Conservation (phyloP, 805 yeast species). For the Wickerhamomyces rabaulensis region DNA sequence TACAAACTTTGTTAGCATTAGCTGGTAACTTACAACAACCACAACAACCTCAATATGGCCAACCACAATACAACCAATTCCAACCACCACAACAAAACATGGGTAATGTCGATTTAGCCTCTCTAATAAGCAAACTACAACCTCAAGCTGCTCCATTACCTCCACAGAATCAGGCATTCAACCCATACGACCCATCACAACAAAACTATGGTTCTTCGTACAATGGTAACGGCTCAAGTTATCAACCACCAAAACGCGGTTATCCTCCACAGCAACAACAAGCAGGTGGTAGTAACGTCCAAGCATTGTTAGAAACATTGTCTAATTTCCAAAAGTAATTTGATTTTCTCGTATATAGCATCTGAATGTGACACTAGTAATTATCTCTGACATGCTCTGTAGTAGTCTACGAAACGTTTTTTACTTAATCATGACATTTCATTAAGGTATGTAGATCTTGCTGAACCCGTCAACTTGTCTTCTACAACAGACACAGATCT, state of each 20-base stretch:
- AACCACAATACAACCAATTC: slow-evolving; percentile 4
- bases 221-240: slow-evolving; percentile 6
- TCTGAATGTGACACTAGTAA: neutral
- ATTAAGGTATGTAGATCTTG: slow-evolving; percentile 28
- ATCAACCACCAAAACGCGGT: too few relatives aligned
- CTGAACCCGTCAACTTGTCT: slow-evolving; percentile 57
- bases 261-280: slow-evolving; percentile 12
- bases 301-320: slow-evolving; percentile 32
- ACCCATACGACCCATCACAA: slow-evolving; percentile 4
- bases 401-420: too few relatives aligned
- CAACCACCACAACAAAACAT: slow-evolving; percentile 9
- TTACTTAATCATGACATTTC: neutral
- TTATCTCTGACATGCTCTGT: too few relatives aligned
- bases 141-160: neutral
- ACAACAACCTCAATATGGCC: slow-evolving; percentile 6
- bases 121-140: slow-evolving; percentile 9
- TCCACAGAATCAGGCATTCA: neutral
- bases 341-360: neutral
- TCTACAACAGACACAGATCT: slow-evolving; percentile 83
- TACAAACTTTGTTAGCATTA: slow-evolving; percentile 11
- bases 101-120: slow-evolving; percentile 5
- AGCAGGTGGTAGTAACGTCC: slow-evolving; percentile 28
- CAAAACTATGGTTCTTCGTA: slow-evolving; percentile 7
- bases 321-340: slow-evolving; percentile 28
- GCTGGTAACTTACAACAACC: slow-evolving; percentile 7